Evolutionary conservation across 805 yeast genomes (phyloP).

Genomic region (Wickerhamomyces pijperi): DNA sequence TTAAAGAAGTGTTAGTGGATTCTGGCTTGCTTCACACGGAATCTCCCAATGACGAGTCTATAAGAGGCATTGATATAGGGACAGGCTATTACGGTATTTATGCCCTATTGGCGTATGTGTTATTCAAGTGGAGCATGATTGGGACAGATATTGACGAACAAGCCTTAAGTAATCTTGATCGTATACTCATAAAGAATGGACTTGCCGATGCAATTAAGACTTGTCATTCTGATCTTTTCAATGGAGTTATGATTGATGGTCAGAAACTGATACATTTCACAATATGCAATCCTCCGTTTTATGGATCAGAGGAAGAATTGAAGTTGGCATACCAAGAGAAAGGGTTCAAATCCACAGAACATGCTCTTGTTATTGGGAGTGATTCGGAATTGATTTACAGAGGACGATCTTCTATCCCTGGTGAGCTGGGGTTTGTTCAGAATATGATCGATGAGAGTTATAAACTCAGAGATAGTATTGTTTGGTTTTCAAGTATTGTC

Average conservation of each 20-base stretch:
- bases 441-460: conserved; percentile 12
- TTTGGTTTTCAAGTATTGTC: conserved; percentile 16
- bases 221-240: too few species aligned
- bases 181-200: too few species aligned
- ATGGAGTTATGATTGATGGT: too few species aligned
- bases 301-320: conserved; percentile 24
- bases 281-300: conserved; percentile 44
- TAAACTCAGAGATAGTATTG: conserved; percentile 5
- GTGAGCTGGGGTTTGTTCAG: background rate
- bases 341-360: conserved; percentile 1
- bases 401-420: background rate
- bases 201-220: too few species aligned
- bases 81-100: conserved; percentile 36
- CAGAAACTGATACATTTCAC: conserved; percentile 21
- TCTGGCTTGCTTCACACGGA: background rate
- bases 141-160: background rate
- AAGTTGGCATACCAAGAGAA: conserved; percentile 1
- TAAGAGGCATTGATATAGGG: conserved; percentile 30
- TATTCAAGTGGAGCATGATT: background rate
- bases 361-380: background rate
- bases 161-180: background rate
- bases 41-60: background rate
- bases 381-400: background rate
- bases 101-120: conserved; percentile 25
- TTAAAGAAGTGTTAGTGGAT: background rate